phyloP scores from a whole-genome alignment of 805 yeast genomes.

The Candida anglica region DNA sequence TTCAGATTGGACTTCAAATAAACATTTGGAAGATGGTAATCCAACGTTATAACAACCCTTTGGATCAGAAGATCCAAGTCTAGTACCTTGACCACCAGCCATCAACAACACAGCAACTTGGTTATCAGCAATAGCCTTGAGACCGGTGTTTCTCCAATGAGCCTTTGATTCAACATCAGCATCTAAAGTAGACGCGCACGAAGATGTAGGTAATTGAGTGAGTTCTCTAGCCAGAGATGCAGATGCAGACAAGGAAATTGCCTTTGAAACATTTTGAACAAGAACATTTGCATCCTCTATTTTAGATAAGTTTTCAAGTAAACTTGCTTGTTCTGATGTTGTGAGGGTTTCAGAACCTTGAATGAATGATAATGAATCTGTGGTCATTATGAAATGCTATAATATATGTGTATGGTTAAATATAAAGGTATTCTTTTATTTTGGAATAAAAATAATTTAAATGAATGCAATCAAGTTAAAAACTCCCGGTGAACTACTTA shows the following conservation, averaged over 20 bases:
- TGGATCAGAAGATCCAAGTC: constrained; percentile 86
- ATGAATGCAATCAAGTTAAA: no score
- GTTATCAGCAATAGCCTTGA: constrained; percentile 60
- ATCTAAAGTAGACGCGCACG: constrained; percentile 49
- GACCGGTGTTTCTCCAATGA: constrained; percentile 52
- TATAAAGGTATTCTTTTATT: no score
- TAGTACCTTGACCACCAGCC: constrained; percentile 99
- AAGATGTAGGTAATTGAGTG: constrained; percentile 46
- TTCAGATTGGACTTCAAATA: constrained; percentile 93
- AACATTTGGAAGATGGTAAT: constrained; percentile 76
- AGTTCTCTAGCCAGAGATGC: constrained; percentile 18
- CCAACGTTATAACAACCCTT: constrained; percentile 92
- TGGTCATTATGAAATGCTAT: background rate
- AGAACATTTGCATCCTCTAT: constrained; percentile 40
- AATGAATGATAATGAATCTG: constrained; percentile 2
- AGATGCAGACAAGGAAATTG: constrained; percentile 37
- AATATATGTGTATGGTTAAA: no score
- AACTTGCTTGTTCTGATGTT: constrained; percentile 22
- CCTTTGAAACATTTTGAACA: constrained; percentile 40
- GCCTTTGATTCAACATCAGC: constrained; percentile 23
- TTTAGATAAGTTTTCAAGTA: constrained; percentile 38
- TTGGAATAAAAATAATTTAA: no score
- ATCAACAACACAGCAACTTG: constrained; percentile 86
- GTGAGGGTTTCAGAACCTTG: constrained; percentile 2
- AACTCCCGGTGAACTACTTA: no score